Evolutionary conservation across 2,329 filamentous ascomycete genomes (phyloP).

Genomic region (Ambrosiella beaveri): DNA sequence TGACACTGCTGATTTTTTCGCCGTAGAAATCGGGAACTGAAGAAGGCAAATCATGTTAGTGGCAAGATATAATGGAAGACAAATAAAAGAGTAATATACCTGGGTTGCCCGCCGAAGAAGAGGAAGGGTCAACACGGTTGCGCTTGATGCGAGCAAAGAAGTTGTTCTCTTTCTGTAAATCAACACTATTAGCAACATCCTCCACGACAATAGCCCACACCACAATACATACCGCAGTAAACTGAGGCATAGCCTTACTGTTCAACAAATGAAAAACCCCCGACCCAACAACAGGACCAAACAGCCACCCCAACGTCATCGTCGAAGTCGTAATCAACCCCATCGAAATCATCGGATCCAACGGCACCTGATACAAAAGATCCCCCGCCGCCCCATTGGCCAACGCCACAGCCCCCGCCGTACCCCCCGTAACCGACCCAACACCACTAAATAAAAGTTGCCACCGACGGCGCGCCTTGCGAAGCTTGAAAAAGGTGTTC

Average conservation of each 20-base stretch:
- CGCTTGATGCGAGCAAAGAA: constrained; percentile 87
- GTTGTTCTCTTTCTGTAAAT: constrained; percentile 64
- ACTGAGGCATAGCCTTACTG: constrained; percentile 44
- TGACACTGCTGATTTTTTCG: constrained; percentile 90
- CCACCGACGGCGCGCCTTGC: constrained; percentile 67
- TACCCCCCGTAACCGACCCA: constrained; percentile 44
- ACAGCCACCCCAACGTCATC: constrained; percentile 71
- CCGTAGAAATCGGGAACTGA: constrained; percentile 89
- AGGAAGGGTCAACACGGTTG: constrained; percentile 77
- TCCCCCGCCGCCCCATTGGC: constrained; percentile 56
- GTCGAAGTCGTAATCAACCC: constrained; percentile 64
- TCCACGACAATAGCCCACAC: too few species aligned
- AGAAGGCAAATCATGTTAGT: not conserved
- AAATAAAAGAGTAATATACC: constrained; percentile 24
- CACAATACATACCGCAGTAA: constrained; percentile 42
- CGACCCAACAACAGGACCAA: constrained; percentile 68
- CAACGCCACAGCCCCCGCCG: constrained; percentile 46
- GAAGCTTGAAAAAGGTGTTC: constrained; percentile 85
- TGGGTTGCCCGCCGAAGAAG: constrained; percentile 78
- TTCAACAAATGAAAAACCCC: constrained; percentile 63
- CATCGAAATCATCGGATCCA: constrained; percentile 76
- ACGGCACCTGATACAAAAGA: constrained; percentile 51
- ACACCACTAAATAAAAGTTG: constrained; percentile 62
- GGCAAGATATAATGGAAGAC: not conserved
- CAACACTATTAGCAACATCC: not conserved